Evolutionary conservation across 805 yeast species (phyloP), one percentile per base, ranked within the genome.

Genomic region (Scheffersomyces lignosus): DNA sequence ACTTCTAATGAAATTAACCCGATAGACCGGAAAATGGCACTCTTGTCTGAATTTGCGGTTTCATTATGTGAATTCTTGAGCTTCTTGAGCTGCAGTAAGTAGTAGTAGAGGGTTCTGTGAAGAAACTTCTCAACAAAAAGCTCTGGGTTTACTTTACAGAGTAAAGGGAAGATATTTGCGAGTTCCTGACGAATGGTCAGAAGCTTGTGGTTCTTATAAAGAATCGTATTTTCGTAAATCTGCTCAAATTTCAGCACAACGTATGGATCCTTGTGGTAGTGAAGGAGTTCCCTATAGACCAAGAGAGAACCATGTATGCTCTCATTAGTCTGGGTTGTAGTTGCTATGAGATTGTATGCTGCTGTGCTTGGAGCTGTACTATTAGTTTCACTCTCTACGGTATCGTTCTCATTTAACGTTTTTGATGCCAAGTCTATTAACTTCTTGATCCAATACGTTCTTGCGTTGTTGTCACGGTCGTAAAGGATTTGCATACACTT

Each of bases 271-370:
- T 85, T 84, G 44, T 81, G 75, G 36, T 67, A 68, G 32, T 74
- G 66, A 10, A 90, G 73, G 13, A 91, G 67, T 56, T 88, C 96
- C 22, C 93, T 72, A 56, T 81, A 89, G 1, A 87, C 93, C 27
- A 91, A 65, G 15, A 91, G 64, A 0, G 95, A 78, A 0, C 96
- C 97, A 58, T 91, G 98, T n/a, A 87, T 75, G 2, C 83, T 70
- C 43, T 89, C 97, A 14, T 77, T 52, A 4, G 67, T 47, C 25
- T 55, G 65, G 6, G 55, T 37, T 5, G 56, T 30, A 6, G 48
- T 37, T 12, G 56, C 38, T 15, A 59, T 48, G 12, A 55, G 36
- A 31, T 52, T 55, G 31, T 52, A 46, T 9, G 49, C 44, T 1
- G 48, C 44, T n/a, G n/a, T n/a, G 10, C 9, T 7, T 7, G 24